phyloP scores from a whole-genome alignment of 2,329 filamentous ascomycete species.

The Cordyceps javanica region DNA sequence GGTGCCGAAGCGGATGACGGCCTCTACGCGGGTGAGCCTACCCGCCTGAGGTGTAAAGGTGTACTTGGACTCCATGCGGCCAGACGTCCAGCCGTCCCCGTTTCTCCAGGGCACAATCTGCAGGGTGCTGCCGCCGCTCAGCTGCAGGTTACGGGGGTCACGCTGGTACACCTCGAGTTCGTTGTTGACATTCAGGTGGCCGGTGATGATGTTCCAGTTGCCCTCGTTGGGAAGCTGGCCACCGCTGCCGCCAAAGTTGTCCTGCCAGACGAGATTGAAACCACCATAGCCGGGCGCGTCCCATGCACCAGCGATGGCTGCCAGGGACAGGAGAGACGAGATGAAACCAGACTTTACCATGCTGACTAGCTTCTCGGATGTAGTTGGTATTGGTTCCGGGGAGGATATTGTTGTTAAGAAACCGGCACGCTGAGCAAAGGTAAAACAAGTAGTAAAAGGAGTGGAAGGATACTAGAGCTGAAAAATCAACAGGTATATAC shows the following conservation, averaged over 20 bases:
- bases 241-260: constrained; percentile 34
- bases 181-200: constrained; percentile 42
- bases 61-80: constrained; percentile 44
- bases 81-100: constrained; percentile 44
- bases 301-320: constrained; percentile 29
- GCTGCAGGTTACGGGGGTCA: constrained; percentile 41
- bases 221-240: constrained; percentile 27
- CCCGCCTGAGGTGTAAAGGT: constrained; percentile 40
- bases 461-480: not conserved
- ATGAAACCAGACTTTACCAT: constrained; percentile 22
- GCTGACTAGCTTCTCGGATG: not conserved
- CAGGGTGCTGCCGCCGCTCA: constrained; percentile 43
- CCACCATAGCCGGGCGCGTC: constrained; percentile 33
- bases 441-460: not conserved
- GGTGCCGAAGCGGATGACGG: constrained; percentile 40
- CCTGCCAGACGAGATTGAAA: constrained; percentile 35
- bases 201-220: constrained; percentile 37
- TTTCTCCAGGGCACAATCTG: constrained; percentile 44
- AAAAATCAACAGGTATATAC: not conserved
- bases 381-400: not conserved
- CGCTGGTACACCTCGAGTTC: constrained; percentile 45
- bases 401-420: not conserved
- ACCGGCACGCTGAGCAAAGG: not conserved
- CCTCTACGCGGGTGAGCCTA: constrained; percentile 40
- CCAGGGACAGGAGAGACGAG: constrained; percentile 24